Evolutionary conservation across 2,329 filamentous ascomycete genomes (phyloP).

Genomic region (Diaporthe humulicola): DNA sequence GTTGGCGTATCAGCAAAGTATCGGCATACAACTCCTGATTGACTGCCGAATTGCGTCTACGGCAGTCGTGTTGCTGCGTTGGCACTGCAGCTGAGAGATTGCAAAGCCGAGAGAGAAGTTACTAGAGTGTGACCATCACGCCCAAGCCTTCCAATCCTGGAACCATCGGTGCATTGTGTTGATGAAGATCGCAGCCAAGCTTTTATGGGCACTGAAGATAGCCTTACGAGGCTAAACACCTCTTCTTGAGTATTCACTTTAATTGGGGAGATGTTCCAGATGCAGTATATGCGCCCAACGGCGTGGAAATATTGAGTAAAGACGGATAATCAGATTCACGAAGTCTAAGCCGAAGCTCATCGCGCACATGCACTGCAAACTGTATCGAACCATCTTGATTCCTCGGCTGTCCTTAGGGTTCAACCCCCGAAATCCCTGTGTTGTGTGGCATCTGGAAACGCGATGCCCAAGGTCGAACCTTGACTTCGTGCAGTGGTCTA

Average conservation of each 20-base stretch:
- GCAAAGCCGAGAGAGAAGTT: not conserved
- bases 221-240: not conserved
- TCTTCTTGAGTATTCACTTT: not conserved
- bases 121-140: not conserved
- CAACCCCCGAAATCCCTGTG: not conserved
- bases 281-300: not conserved
- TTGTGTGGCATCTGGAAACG: not conserved
- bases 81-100: not conserved
- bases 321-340: not conserved
- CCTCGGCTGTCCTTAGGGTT: not conserved
- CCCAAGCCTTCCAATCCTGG: not conserved
- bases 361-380: not conserved
- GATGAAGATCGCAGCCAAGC: not conserved
- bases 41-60: not conserved
- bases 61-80: not conserved
- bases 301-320: not conserved
- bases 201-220: not conserved
- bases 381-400: not conserved
- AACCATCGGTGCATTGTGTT: not conserved
- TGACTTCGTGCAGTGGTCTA: constrained; percentile 1
- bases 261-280: too few relatives aligned
- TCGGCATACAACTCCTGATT: not conserved
- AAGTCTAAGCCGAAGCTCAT: not conserved
- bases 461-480: not conserved
- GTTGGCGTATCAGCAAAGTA: not conserved